A percentile compares a stretch with the other conserved stretches of the same genome.
Evolutionary conservation across 163 green algal species (phyloP).

Genomic region (Scenedesmus sp.): DNA sequence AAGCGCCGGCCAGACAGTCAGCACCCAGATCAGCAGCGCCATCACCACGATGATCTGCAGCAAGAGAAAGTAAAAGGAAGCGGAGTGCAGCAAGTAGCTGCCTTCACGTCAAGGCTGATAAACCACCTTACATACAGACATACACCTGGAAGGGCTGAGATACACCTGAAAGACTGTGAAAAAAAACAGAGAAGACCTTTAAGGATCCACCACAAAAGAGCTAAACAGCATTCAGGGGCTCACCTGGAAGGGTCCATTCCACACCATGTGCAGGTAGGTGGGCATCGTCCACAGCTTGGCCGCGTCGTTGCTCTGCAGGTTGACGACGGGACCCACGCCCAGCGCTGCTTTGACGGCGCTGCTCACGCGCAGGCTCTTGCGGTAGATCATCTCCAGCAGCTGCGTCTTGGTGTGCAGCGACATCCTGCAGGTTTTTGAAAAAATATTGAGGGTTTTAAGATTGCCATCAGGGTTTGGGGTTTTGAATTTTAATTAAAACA

Average conservation of each 20-base stretch:
- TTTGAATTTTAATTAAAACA: too few species aligned
- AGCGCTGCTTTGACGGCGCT: slow-evolving; percentile 62
- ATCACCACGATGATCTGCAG: slow-evolving; percentile 84
- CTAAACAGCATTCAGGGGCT: too few species aligned
- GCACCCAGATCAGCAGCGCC: slow-evolving; percentile 78
- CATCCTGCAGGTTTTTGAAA: slow-evolving; percentile 31
- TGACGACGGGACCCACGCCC: slow-evolving; percentile 79
- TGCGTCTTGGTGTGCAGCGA: slow-evolving; percentile 52
- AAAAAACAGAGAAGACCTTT: too few species aligned
- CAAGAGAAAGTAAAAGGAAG: neutral
- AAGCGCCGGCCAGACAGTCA: slow-evolving; percentile 68
- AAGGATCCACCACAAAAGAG: too few species aligned
- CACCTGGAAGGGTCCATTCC: slow-evolving; percentile 81
- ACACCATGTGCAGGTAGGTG: slow-evolving; percentile 91
- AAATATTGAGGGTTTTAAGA: neutral
- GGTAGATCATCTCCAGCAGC: slow-evolving; percentile 74
- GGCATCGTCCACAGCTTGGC: slow-evolving; percentile 88
- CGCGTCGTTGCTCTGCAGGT: slow-evolving; percentile 92
- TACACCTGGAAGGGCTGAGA: neutral
- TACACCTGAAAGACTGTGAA: too few species aligned
- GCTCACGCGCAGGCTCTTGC: slow-evolving; percentile 79
- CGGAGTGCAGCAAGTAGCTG: too few species aligned
- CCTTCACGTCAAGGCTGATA: too few species aligned
- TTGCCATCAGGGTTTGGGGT: neutral
- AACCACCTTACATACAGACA: neutral